Percentiles rank a stretch among this genome's conserved stretches.
Evolutionary conservation across 352 stramenopile genomes (phyloP).

Genomic region (Peronospora belbahrii): DNA sequence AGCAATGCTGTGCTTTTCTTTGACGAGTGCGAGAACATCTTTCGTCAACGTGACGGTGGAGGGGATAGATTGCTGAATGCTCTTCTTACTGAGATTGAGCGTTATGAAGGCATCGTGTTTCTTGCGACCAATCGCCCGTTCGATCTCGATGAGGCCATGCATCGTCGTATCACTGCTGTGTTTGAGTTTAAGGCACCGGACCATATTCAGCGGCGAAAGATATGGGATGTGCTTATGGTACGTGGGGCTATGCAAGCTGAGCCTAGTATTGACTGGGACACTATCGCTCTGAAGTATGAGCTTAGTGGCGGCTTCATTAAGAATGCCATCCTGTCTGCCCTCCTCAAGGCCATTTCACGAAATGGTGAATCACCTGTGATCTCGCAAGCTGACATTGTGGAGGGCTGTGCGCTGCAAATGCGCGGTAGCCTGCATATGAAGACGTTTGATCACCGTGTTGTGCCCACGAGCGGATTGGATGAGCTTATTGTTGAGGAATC

Average conservation of each 20-base stretch:
- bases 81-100: constrained; percentile 84
- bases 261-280: constrained; percentile 75
- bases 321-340: constrained; percentile 81
- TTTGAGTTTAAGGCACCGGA: constrained; percentile 85
- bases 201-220: constrained; percentile 73
- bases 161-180: constrained; percentile 83
- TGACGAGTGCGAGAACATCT: constrained; percentile 86
- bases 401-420: constrained; percentile 81
- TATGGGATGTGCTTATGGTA: constrained; percentile 74
- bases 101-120: constrained; percentile 85
- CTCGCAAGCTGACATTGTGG: constrained; percentile 66
- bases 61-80: constrained; percentile 74
- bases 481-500: constrained; percentile 56
- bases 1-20: constrained; percentile 88
- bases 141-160: constrained; percentile 86
- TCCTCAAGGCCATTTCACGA: constrained; percentile 70
- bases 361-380: constrained; percentile 54
- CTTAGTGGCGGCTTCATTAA: constrained; percentile 88
- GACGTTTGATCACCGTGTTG: constrained; percentile 81
- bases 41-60: constrained; percentile 75
- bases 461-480: constrained; percentile 67
- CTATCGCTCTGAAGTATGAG: constrained; percentile 82
- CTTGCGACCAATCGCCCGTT: constrained; percentile 84
- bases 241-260: constrained; percentile 40
- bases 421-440: constrained; percentile 85